phyloP scores from a whole-genome alignment of 2,329 filamentous ascomycete genomes.

The Trichophyton benhamiae region DNA sequence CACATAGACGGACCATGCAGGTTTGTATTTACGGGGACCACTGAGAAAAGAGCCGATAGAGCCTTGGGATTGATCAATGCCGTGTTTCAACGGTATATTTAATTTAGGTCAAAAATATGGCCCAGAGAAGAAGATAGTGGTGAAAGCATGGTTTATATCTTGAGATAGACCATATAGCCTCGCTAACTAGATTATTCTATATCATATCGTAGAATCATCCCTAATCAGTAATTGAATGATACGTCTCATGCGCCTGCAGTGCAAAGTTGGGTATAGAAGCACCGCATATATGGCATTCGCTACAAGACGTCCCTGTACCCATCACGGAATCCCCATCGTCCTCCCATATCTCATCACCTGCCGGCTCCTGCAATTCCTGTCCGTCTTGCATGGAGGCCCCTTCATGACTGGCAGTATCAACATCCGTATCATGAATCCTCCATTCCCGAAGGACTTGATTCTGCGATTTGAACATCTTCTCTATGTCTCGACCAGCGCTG shows the following conservation, averaged over 20 bases:
- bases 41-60: too few species aligned
- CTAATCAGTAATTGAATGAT: constrained; percentile 28
- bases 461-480: constrained; percentile 68
- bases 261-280: constrained; percentile 40
- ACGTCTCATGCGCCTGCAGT: constrained; percentile 37
- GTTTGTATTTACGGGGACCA: too few species aligned
- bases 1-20: too few species aligned
- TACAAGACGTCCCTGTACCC: constrained; percentile 21
- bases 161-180: too few species aligned
- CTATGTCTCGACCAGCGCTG: constrained; percentile 62
- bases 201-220: neutral
- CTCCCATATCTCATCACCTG: constrained; percentile 21
- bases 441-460: constrained; percentile 34
- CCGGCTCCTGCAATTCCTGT: neutral
- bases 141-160: too few species aligned
- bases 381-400: neutral
- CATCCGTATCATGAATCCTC: constrained; percentile 15
- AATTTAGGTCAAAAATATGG: too few species aligned
- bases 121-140: too few species aligned
- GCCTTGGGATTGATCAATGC: too few species aligned
- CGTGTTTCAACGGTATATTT: too few species aligned
- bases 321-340: constrained; percentile 20
- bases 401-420: neutral
- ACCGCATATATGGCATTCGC: constrained; percentile 34
- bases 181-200: neutral